These are phyloP conservation scores for Theobroma grandiflorum DNA, from an alignment of 441 rosid species.

Conservation along the genomic window DNA sequence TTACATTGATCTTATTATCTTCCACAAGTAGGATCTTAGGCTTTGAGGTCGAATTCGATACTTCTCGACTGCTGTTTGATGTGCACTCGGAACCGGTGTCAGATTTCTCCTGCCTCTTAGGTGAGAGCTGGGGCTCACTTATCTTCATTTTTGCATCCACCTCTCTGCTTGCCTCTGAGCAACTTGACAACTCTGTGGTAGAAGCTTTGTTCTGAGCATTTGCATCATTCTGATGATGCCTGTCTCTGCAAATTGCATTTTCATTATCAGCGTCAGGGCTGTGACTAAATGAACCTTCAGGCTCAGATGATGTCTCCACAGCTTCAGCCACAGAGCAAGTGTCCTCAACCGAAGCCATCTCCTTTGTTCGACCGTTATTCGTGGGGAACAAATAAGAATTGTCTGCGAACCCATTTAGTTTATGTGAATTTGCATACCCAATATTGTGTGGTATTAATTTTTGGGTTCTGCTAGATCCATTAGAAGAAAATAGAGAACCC, in stretches of 20 bases:
- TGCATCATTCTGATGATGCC: slow-evolving; percentile 34
- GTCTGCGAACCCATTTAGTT: slow-evolving; percentile 47
- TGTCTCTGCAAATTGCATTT: slow-evolving; percentile 39
- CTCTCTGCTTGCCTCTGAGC: slow-evolving; percentile 44
- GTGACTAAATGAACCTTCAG: slow-evolving; percentile 52
- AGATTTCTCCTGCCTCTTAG: slow-evolving; percentile 46
- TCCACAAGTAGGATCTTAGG: slow-evolving; percentile 96
- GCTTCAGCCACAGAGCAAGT: slow-evolving; percentile 57
- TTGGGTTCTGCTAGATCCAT: slow-evolving; percentile 55
- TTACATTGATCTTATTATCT: slow-evolving; percentile 89
- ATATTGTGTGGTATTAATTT: slow-evolving; percentile 51
- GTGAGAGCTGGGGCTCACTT: slow-evolving; percentile 39
- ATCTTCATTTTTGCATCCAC: slow-evolving; percentile 37
- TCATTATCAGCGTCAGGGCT: slow-evolving; percentile 40
- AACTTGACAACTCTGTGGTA: slow-evolving; percentile 30
- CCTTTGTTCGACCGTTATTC: slow-evolving; percentile 46
- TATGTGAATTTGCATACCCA: slow-evolving; percentile 41
- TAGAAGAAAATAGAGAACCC: slow-evolving; percentile 77
- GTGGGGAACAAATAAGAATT: slow-evolving; percentile 46
- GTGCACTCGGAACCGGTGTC: slow-evolving; percentile 32
- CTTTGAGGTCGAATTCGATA: slow-evolving; percentile 38
- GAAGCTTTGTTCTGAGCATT: slow-evolving; percentile 31
- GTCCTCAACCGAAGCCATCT: slow-evolving; percentile 54
- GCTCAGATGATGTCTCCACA: slow-evolving; percentile 50
- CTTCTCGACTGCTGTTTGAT: slow-evolving; percentile 39